These are phyloP conservation scores for Pseudogymnoascus sp. DNA, from an alignment of 2,329 filamentous ascomycete genomes.

Conservation along the genomic window DNA sequence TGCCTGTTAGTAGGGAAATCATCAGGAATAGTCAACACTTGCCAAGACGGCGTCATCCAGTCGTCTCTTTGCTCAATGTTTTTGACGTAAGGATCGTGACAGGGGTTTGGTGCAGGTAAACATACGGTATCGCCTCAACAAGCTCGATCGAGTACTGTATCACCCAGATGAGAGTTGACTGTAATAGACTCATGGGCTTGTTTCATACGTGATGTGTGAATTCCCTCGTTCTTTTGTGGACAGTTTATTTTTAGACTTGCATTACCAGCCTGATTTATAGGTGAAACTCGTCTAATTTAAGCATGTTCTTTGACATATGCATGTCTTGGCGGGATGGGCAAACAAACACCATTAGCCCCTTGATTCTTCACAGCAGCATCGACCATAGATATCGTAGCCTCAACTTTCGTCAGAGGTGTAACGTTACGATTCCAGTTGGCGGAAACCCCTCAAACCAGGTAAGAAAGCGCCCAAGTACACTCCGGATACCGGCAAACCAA, in stretches of 20 bases:
- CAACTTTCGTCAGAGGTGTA: background rate
- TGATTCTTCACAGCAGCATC: background rate
- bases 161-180: background rate
- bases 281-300: background rate
- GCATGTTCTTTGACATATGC: conserved; percentile 1
- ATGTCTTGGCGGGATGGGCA: background rate
- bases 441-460: background rate
- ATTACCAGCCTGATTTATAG: background rate
- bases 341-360: background rate
- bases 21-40: background rate
- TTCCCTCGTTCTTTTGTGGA: background rate
- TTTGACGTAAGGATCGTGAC: background rate
- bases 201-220: background rate
- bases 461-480: background rate
- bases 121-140: background rate
- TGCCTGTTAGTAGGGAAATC: background rate
- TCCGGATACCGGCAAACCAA: background rate
- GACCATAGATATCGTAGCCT: background rate
- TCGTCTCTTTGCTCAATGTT: background rate
- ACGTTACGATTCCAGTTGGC: background rate
- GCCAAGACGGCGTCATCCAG: background rate
- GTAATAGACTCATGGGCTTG: background rate
- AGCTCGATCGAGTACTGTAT: background rate
- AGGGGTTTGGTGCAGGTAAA: background rate
- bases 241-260: background rate